Percentiles rank a stretch among this genome's conserved stretches.
Conservation (phyloP, 108 stramenopile species). For the Pseudonitzschia multistriata region DNA sequence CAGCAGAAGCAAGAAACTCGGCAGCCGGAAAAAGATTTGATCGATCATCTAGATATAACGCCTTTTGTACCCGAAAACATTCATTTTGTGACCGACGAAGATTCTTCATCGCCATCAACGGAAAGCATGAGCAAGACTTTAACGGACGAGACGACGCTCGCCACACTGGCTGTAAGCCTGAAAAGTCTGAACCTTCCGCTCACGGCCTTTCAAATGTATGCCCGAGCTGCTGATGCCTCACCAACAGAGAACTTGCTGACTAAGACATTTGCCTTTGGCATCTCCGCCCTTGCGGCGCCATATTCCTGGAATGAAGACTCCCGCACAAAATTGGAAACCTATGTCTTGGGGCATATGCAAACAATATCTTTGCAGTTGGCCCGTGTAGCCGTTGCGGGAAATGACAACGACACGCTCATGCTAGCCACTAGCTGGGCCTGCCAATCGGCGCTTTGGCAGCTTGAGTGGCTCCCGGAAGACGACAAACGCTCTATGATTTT, state of each 20-base stretch:
- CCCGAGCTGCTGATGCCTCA: conserved; percentile 31
- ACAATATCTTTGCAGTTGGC: conserved; percentile 42
- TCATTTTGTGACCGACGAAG: neutral
- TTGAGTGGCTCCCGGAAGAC: conserved; percentile 34
- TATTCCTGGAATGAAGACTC: conserved; percentile 22
- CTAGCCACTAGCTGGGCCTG: conserved; percentile 46
- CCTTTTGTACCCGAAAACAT: conserved; percentile 25
- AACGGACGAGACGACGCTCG: conserved; percentile 40
- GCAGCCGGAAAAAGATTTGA: conserved; percentile 27
- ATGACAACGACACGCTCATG: neutral
- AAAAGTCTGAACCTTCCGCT: conserved; percentile 30
- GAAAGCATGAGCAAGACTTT: neutral
- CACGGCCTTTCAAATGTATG: conserved; percentile 49
- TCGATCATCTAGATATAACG: conserved; percentile 31
- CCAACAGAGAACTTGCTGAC: conserved; percentile 17
- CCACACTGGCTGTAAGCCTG: conserved; percentile 44
- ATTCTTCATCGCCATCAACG: neutral
- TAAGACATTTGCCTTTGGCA: conserved; percentile 36
- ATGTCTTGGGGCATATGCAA: conserved; percentile 44
- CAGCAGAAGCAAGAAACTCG: conserved; percentile 8
- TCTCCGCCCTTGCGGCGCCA: conserved; percentile 38
- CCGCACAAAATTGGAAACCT: conserved; percentile 9
- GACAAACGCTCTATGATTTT: conserved; percentile 44
- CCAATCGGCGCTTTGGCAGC: conserved; percentile 50
- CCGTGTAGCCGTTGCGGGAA: conserved; percentile 5